Conservation (phyloP, 2,329 filamentous ascomycete genomes). For the Catunica adiposa region DNA sequence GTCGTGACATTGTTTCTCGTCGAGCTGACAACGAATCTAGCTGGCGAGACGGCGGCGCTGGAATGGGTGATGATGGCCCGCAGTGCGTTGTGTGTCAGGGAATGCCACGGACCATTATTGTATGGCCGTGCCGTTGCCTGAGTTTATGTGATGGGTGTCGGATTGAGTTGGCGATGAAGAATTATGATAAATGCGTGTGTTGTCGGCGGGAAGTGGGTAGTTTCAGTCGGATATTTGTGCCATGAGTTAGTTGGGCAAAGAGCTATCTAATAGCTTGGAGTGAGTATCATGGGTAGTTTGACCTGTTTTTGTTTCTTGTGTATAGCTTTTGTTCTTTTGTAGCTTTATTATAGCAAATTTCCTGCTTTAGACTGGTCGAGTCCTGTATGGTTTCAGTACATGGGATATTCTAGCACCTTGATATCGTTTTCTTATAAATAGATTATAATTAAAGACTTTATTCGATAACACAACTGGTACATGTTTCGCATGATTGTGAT, state of each 20-base stretch:
- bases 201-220: constrained; percentile 77
- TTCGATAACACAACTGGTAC: no score
- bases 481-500: neutral
- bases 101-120: constrained; percentile 69
- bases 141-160: constrained; percentile 91
- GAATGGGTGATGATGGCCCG: constrained; percentile 54
- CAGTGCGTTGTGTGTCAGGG: constrained; percentile 90
- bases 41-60: constrained; percentile 22
- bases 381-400: no score
- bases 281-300: neutral
- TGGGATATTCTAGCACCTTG: no score
- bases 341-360: no score
- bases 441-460: no score
- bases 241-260: constrained; percentile 34
- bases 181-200: constrained; percentile 91
- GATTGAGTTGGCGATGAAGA: constrained; percentile 87
- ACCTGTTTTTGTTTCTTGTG: neutral
- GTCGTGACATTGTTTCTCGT: constrained; percentile 22
- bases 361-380: no score
- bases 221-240: constrained; percentile 83
- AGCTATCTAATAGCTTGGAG: constrained; percentile 5
- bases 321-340: no score
- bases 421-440: no score
- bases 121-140: constrained; percentile 92
- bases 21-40: constrained; percentile 4